phyloP scores from a whole-genome alignment of 768 basidiomycete genomes.

The Tricholoma furcatifolium region DNA sequence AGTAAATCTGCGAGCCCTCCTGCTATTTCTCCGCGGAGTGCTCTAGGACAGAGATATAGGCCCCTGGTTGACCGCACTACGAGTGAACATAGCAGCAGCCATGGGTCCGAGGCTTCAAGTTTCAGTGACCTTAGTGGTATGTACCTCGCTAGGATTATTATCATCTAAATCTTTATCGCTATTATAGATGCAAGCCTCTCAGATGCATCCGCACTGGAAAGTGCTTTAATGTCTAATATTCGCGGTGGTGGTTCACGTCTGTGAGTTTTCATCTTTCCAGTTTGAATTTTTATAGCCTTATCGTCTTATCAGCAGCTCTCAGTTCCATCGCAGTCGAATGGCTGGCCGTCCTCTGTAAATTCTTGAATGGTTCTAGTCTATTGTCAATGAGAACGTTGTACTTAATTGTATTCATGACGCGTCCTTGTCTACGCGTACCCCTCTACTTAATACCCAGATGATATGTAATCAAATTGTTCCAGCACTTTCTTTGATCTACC shows the following conservation, averaged over 20 bases:
- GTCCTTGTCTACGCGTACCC: conserved; percentile 10
- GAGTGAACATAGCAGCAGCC: conserved; percentile 59
- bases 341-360: conserved; percentile 24
- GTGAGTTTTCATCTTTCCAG: conserved; percentile 44
- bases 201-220: conserved; percentile 70
- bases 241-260: conserved; percentile 63
- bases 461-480: conserved; percentile 19
- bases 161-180: background rate
- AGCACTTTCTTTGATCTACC: conserved; percentile 15
- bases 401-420: conserved; percentile 9
- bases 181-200: conserved; percentile 68
- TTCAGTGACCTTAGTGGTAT: conserved; percentile 86
- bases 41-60: conserved; percentile 49
- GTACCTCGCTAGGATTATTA: background rate
- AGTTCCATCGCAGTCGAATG: conserved; percentile 35
- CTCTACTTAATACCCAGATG: background rate
- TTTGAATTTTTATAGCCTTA: background rate
- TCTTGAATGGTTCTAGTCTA: background rate
- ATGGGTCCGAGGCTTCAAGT: conserved; percentile 75
- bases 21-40: conserved; percentile 53
- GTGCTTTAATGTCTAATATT: conserved; percentile 76
- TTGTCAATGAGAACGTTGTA: background rate
- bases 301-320: conserved; percentile 27
- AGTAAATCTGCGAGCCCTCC: conserved; percentile 65
- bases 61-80: conserved; percentile 39